Conservation (phyloP, 176 grass and related monocot species). For the Poa pratensis region DNA sequence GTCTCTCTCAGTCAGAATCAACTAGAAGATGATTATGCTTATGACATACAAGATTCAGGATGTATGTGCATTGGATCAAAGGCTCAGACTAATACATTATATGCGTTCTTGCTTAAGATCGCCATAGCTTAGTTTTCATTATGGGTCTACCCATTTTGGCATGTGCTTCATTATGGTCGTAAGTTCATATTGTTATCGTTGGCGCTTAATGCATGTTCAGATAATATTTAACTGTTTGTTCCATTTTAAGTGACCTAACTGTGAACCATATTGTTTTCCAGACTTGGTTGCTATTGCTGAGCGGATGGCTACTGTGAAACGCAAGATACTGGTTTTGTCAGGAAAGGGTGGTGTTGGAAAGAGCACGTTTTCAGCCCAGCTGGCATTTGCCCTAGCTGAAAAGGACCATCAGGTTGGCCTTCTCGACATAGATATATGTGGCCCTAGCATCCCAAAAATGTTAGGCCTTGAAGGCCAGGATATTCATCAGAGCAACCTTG, state of each 20-base stretch:
- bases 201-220: not conserved
- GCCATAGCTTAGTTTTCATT: not conserved
- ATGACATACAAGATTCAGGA: not conserved
- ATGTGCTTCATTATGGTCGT: not conserved
- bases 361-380: constrained; percentile 75
- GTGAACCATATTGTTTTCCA: constrained; percentile 29
- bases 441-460: constrained; percentile 78
- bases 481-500: constrained; percentile 88
- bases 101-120: not conserved
- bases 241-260: constrained; percentile 3
- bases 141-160: not conserved
- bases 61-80: not conserved
- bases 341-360: constrained; percentile 82
- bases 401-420: constrained; percentile 67
- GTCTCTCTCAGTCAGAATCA: not conserved
- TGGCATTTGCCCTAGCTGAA: constrained; percentile 70
- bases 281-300: constrained; percentile 81
- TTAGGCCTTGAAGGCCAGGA: constrained; percentile 75
- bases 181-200: not conserved
- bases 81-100: not conserved
- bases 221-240: constrained; percentile 2
- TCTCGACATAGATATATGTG: constrained; percentile 79
- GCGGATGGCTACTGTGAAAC: constrained; percentile 73
- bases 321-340: constrained; percentile 82
- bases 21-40: not conserved